Base-by-base conservation (phyloP, 768 basidiomycete species). In the Phylloporus arenicola region DNA sequence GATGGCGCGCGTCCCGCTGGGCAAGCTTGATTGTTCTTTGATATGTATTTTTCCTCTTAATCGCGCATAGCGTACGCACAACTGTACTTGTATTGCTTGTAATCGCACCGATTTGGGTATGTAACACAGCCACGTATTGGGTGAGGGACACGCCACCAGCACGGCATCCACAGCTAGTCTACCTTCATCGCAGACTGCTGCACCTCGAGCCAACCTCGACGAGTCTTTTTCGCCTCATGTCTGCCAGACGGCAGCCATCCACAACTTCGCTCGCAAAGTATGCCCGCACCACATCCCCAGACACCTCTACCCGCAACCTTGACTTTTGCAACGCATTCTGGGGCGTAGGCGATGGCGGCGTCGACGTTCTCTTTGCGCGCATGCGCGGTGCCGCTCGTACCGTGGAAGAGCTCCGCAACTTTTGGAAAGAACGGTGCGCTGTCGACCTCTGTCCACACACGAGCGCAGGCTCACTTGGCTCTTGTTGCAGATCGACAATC, bases 301-400 rank as follows among this genome's bases (percentile, higher is more conserved):
- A 76, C 33, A 61, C 70, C 25, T 58, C 68, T 5, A 61, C 64
- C 57, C 76, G 79, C 50, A 81, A 82, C 10, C 69, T 83, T 60
- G 92, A 96, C 71, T 97, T 93, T 70, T 98, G 94, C 69, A 99
- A 98, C 70, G 82, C 92, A 2, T 98, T 98, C 72, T 98, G 96
- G 96, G 92, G 92, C 11, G 58, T 77, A 17, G 80, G 76, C 25
- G 92, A 96, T 73, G 86, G 78, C 34, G 93, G 93, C 14, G 92
- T 90, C 54, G 91, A 95, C 60, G 91, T 94, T 40, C 75, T 97
- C 29, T 88, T 91, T 65, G 86, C 92, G 29, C 80, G 92, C 53
- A 88, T 95, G 83, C 78, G 92, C 9, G 91, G 90, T 17, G 89
- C 88, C 13, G 68, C 78, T 16, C 79, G 89, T 66, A 93, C 92